Evolutionary conservation across 2,329 filamentous ascomycete species (phyloP), one percentile per base, ranked within the genome.

Genomic region (Fusarium concolor): DNA sequence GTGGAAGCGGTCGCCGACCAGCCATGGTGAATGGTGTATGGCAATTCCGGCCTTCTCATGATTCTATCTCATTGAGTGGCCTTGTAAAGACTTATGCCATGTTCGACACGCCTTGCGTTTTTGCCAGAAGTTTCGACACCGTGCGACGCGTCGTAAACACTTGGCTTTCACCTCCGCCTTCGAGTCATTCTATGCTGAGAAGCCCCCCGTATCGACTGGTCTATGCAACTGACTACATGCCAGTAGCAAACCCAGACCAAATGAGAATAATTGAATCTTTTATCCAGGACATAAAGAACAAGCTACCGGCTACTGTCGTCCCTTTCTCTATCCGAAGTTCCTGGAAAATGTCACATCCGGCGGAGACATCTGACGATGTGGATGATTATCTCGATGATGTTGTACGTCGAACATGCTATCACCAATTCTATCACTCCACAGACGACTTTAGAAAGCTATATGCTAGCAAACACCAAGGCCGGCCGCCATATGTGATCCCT

Each of bases 1-100:
- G 59, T 2, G 63, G 65, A 0, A 55, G 79, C 77, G 83, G 84
- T 65, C 78, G 83, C 20, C 77, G 80, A 0, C 83, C 83, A 0
- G 79, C 82, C 1, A 76, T 75, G 0, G 75, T 77, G 2, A 76
- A 81, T 31, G 83, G 83, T 2, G 61, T 81, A 0, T 85, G 28
- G 28, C 15, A 33, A 0, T 46, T 22, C 6, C 8, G 28, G 7
- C 28, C 44, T 14, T 33, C 44, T 22, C 28, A 33, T 10, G 28
- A 46, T 5, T 22, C 6, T 6, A 9, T 46, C 0, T 22, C 28
- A 0, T n/a, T n/a, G 15, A 22, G 15, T 1, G 44, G 18, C 2
- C 18, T 47, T 0, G 5, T 22, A 0, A 47, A 47, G 10, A 47
- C 44, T 0, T 47, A 33, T 14, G 15, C 2, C 1, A n/a, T 14